phyloP scores from a whole-genome alignment of 371 early-diverging fungal genomes.

The Mortierella sp. region DNA sequence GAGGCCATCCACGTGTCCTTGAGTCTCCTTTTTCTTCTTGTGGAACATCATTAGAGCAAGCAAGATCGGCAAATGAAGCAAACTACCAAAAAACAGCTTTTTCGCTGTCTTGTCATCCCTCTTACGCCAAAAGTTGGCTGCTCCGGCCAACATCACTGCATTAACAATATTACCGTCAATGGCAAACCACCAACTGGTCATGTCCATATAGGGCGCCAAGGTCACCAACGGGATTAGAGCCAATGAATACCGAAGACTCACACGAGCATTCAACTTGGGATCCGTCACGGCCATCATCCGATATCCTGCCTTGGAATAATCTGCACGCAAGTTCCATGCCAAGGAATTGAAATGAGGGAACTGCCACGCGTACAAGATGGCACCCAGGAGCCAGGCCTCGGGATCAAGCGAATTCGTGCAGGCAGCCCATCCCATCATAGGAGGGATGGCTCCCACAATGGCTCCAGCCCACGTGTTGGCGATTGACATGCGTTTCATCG shows the following conservation, averaged over 20 bases:
- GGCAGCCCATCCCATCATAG: conserved; percentile 98
- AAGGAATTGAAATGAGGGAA: conserved; percentile 98
- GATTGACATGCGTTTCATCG: conserved; percentile 93
- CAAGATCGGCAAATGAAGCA: conserved; percentile 88
- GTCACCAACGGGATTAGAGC: conserved; percentile 85
- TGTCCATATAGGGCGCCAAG: conserved; percentile 72
- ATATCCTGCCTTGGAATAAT: conserved; percentile 97
- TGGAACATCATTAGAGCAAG: conserved; percentile 90
- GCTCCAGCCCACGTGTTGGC: conserved; percentile 97
- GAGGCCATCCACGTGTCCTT: neutral
- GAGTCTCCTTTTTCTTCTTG: conserved; percentile 60
- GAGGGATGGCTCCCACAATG: conserved; percentile 96
- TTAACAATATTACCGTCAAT: conserved; percentile 82
- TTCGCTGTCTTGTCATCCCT: conserved; percentile 84
- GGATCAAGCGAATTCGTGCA: conserved; percentile 80
- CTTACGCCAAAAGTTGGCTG: conserved; percentile 80
- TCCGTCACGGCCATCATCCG: conserved; percentile 93
- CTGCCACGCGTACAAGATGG: conserved; percentile 94
- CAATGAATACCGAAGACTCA: conserved; percentile 86
- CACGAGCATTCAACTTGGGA: conserved; percentile 89
- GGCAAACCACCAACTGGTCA: conserved; percentile 87
- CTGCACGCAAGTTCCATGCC: conserved; percentile 90
- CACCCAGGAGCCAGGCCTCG: conserved; percentile 85
- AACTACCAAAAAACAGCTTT: conserved; percentile 90
- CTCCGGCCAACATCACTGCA: conserved; percentile 72